phyloP scores from a whole-genome alignment of 371 early-diverging fungal genomes.

The Mucor mucedo region DNA sequence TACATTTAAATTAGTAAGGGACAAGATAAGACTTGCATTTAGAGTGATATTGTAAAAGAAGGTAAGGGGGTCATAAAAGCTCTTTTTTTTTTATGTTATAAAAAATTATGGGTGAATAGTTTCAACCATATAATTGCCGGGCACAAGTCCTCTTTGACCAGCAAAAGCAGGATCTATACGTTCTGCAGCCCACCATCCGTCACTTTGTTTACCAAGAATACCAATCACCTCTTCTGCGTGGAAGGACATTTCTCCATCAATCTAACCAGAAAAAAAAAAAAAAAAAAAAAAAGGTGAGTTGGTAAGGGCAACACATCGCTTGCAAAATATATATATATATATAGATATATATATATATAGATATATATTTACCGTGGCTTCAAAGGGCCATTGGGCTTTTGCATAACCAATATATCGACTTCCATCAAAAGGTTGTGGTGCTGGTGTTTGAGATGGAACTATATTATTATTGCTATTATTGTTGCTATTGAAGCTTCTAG shows the following conservation, averaged over 20 bases:
- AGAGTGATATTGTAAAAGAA: too few relatives aligned
- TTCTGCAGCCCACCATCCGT: conserved; percentile 61
- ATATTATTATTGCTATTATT: not conserved
- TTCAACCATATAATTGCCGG: conserved; percentile 52
- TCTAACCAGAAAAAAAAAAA: too few relatives aligned
- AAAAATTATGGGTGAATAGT: not conserved
- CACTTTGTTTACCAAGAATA: conserved; percentile 44
- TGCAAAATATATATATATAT: not conserved
- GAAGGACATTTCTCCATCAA: conserved; percentile 49
- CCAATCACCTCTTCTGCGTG: conserved; percentile 45
- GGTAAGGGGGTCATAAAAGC: too few relatives aligned
- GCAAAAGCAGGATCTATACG: conserved; percentile 26
- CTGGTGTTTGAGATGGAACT: not conserved
- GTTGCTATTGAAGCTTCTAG: conserved; percentile 5
- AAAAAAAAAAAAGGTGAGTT: not conserved
- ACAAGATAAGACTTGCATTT: too few relatives aligned
- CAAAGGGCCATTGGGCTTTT: conserved; percentile 42
- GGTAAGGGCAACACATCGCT: too few relatives aligned
- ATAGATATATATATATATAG: too few relatives aligned
- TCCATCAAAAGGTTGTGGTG: not conserved
- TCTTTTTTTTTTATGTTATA: too few relatives aligned
- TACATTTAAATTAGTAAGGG: too few relatives aligned
- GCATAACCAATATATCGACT: conserved; percentile 21
- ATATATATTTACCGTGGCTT: conserved; percentile 33
- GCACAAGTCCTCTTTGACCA: conserved; percentile 46